Evolutionary conservation across 345 rosid species (phyloP).

Genomic region (Turritis glabra): DNA sequence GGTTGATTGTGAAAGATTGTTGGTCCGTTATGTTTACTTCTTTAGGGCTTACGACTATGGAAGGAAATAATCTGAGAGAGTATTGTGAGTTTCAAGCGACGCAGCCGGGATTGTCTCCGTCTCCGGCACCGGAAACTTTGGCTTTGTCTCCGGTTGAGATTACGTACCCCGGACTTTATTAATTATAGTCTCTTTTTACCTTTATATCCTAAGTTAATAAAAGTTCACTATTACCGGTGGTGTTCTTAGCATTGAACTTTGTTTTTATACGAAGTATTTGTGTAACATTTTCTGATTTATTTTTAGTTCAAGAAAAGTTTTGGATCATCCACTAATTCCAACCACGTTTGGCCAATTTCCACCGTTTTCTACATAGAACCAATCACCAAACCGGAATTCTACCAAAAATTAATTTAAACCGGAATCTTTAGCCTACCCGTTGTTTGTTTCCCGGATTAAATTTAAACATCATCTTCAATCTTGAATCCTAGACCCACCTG

Average conservation of each 20-base stretch:
- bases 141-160: constrained; percentile 20
- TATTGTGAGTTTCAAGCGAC: constrained; percentile 52
- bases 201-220: neutral
- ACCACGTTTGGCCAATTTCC: too few relatives aligned
- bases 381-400: neutral
- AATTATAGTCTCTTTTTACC: neutral
- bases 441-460: neutral
- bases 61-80: constrained; percentile 58
- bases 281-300: too few relatives aligned
- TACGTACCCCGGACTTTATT: constrained; percentile 7
- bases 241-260: neutral
- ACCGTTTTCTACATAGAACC: neutral
- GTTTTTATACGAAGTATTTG: too few relatives aligned
- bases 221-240: neutral
- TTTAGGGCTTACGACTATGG: constrained; percentile 61
- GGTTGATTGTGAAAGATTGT: constrained; percentile 54
- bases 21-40: constrained; percentile 83
- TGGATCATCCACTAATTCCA: too few relatives aligned
- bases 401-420: constrained; percentile 1
- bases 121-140: constrained; percentile 27
- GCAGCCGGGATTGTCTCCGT: constrained; percentile 15
- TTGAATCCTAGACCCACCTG: constrained; percentile 34
- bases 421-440: neutral
- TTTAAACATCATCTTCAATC: neutral
- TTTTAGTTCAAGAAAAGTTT: too few relatives aligned